A percentile compares a stretch with the other conserved stretches of the same genome.
Evolutionary conservation across 129 eudicot genomes (phyloP).

Genomic region (Smallanthus sonchifolius): DNA sequence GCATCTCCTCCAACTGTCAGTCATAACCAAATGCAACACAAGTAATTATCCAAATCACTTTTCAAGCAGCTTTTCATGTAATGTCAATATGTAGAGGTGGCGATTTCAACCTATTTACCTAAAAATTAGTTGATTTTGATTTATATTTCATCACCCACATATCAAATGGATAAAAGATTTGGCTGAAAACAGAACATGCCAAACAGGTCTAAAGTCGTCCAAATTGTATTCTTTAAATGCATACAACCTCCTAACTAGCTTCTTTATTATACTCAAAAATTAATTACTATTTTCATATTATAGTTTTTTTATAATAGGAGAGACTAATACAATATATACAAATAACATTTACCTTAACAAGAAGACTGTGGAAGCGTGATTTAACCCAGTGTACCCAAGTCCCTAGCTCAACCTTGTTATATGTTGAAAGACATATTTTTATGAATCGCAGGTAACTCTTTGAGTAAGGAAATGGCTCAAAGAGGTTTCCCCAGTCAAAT

Average conservation of each 20-base stretch:
- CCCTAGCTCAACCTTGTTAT: constrained; percentile 37
- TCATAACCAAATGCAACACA: constrained; percentile 15
- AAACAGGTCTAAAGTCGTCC: not conserved
- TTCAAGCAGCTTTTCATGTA: no score
- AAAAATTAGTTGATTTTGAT: not conserved
- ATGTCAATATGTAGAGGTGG: no score
- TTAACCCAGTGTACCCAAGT: constrained; percentile 64
- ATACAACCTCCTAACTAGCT: not conserved
- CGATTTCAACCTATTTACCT: not conserved
- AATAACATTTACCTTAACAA: constrained; percentile 38
- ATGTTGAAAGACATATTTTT: constrained; percentile 46
- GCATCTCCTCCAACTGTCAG: constrained; percentile 59
- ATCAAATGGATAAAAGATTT: not conserved
- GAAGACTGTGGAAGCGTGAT: constrained; percentile 50
- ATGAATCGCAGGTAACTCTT: constrained; percentile 43
- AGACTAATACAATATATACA: no score
- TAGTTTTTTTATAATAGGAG: not conserved
- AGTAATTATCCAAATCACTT: not conserved
- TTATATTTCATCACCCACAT: not conserved
- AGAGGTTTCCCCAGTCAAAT: constrained; percentile 43
- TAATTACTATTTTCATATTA: not conserved
- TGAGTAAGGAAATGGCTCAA: constrained; percentile 53
- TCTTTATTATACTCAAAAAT: not conserved
- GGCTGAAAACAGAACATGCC: not conserved
- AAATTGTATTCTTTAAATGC: not conserved